Conservation (phyloP, 768 basidiomycete genomes). For the Tricholoma matsutake region DNA sequence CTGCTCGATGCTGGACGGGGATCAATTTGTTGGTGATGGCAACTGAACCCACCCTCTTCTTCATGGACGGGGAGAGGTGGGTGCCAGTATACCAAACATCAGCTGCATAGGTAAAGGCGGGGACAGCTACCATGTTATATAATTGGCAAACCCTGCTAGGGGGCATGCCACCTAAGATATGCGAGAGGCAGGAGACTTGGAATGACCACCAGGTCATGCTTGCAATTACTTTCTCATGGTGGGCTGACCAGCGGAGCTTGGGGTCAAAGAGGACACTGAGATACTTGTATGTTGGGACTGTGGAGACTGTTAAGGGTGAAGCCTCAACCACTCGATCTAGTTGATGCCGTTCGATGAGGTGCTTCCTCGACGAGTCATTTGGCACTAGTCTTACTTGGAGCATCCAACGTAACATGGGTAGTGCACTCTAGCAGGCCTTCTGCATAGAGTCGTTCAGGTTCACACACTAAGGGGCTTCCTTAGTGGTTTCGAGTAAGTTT, state of each 20-base stretch:
- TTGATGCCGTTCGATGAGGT: too few species aligned
- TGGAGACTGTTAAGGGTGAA: too few species aligned
- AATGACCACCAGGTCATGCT: conserved; percentile 1
- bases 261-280: conserved; percentile 1
- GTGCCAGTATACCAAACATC: neutral
- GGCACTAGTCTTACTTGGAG: too few species aligned
- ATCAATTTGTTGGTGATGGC: neutral
- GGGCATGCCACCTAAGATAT: neutral
- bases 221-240: conserved; percentile 5
- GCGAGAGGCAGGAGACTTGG: neutral
- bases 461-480: too few species aligned
- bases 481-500: too few species aligned
- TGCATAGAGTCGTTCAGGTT: too few species aligned
- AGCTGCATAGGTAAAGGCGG: neutral
- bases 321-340: too few species aligned
- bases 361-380: too few species aligned
- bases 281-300: neutral
- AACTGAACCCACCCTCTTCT: neutral
- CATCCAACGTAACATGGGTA: too few species aligned
- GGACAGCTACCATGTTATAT: neutral
- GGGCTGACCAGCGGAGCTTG: conserved; percentile 8
- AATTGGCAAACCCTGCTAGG: neutral
- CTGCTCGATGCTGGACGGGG: neutral
- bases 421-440: too few species aligned
- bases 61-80: neutral